phyloP scores from a whole-genome alignment of 768 basidiomycete species.

The Hemileccinum impolitum region DNA sequence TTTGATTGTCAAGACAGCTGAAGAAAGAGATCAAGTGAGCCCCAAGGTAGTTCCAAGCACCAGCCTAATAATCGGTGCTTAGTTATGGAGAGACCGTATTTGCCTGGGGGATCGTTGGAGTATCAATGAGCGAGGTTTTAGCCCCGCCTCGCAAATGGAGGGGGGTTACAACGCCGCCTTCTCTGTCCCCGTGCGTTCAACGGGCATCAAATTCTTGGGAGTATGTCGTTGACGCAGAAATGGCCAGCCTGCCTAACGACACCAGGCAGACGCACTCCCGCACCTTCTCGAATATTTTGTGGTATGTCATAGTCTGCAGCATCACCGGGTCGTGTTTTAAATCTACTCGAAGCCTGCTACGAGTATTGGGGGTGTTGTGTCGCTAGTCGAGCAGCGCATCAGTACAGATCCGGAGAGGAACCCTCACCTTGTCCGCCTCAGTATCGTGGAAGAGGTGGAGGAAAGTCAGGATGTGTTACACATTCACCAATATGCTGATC shows the following conservation, averaged over 20 bases:
- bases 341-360: conserved; percentile 60
- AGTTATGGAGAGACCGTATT: conserved; percentile 65
- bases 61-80: not conserved
- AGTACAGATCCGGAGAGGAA: conserved; percentile 60
- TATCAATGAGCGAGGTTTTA: conserved; percentile 56
- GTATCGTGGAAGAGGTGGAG: conserved; percentile 78
- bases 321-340: not conserved
- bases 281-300: conserved; percentile 63
- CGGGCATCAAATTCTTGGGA: not conserved
- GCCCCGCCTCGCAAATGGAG: conserved; percentile 65
- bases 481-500: conserved; percentile 8
- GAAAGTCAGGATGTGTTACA: conserved; percentile 33
- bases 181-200: conserved; percentile 51
- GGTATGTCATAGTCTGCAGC: conserved; percentile 42
- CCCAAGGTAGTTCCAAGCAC: not conserved
- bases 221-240: conserved; percentile 1
- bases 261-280: conserved; percentile 59
- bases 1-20: conserved; percentile 59
- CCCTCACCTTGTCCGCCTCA: conserved; percentile 68
- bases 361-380: conserved; percentile 84
- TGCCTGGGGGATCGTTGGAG: conserved; percentile 64
- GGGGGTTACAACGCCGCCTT: conserved; percentile 80
- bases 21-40: conserved; percentile 63
- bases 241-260: conserved; percentile 44
- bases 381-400: conserved; percentile 70